phyloP scores from a whole-genome alignment of 2,329 filamentous ascomycete genomes.

The Diaporthe caulivora region DNA sequence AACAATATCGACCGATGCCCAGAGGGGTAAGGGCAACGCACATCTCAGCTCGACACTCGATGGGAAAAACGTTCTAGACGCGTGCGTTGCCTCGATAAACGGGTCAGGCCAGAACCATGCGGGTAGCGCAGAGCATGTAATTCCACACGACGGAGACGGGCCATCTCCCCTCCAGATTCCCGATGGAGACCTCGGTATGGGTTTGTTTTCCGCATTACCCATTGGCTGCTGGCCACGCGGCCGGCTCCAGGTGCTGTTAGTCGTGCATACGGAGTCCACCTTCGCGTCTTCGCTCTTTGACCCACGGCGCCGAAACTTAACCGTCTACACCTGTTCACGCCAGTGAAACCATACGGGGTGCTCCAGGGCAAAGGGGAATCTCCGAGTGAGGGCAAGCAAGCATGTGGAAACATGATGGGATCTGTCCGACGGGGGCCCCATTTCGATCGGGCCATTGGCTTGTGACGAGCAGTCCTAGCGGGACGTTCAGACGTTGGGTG shows the following conservation, averaged over 20 bases:
- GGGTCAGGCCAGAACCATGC: not conserved
- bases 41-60: not conserved
- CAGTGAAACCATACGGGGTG: not conserved
- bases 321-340: not conserved
- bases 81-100: not conserved
- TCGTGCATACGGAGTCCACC: constrained; percentile 15
- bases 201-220: not conserved
- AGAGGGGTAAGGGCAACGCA: not conserved
- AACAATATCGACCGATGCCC: not conserved
- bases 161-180: too few relatives aligned
- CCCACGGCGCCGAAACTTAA: not conserved
- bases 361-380: not conserved
- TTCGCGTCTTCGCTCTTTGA: constrained; percentile 23
- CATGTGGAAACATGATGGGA: not conserved
- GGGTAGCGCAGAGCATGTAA: not conserved
- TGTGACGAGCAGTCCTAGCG: not conserved
- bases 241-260: not conserved
- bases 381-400: not conserved
- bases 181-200: not conserved
- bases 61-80: not conserved
- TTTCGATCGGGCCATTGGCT: not conserved
- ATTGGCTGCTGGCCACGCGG: constrained; percentile 12
- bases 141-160: not conserved
- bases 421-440: not conserved
- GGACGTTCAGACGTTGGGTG: not conserved